Percentiles rank a stretch among this genome's conserved stretches.
Conservation (phyloP, 345 rosid genomes). For the Xanthoceras sorbifolium region DNA sequence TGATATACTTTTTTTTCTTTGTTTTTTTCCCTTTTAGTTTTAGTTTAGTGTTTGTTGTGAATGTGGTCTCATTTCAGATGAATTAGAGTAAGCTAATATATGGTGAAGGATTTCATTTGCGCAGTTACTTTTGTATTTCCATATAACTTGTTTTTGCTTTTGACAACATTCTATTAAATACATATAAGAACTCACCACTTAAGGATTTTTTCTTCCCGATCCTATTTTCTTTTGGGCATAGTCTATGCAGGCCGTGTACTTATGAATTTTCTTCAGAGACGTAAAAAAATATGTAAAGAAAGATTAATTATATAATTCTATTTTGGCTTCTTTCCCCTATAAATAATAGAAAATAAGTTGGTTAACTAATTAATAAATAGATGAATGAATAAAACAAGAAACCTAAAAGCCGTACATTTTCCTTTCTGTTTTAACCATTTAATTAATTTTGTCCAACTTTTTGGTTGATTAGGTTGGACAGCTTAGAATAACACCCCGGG, state of each 20-base stretch:
- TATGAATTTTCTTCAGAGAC: neutral
- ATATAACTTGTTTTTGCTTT: neutral
- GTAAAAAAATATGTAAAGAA: neutral
- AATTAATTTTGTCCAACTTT: constrained; percentile 7
- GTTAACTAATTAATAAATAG: neutral
- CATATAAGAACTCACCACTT: neutral
- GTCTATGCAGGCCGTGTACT: neutral
- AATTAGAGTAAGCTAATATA: neutral
- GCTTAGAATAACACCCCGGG: constrained; percentile 79
- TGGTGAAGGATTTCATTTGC: neutral
- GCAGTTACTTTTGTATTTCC: neutral
- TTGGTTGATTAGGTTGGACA: constrained; percentile 56
- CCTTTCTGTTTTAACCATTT: neutral
- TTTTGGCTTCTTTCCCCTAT: neutral
- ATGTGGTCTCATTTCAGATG: neutral
- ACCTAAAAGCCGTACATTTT: neutral
- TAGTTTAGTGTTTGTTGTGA: neutral
- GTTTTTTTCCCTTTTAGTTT: no score
- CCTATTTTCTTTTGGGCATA: neutral
- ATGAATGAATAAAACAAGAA: neutral
- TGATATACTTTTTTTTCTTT: neutral
- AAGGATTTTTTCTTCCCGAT: neutral
- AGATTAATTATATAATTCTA: neutral
- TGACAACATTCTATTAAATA: neutral
- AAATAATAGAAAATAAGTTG: neutral